Evolutionary conservation across 768 basidiomycete genomes (phyloP).

Genomic region (Termitomyces sp.): DNA sequence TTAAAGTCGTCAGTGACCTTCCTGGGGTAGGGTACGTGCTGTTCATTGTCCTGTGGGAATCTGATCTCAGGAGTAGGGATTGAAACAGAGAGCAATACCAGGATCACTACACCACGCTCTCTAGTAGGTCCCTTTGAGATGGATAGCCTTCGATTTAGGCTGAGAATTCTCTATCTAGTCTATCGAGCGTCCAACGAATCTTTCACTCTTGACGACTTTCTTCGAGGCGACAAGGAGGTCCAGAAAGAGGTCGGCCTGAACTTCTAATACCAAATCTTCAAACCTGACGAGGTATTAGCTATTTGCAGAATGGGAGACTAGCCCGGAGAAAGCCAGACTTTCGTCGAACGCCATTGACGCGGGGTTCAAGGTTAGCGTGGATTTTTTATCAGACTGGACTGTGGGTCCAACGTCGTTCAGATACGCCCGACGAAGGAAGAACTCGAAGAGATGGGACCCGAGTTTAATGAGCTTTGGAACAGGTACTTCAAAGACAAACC

Average conservation of each 20-base stretch:
- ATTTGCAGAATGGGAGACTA: conserved; percentile 60
- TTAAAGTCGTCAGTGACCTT: conserved; percentile 63
- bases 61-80: background rate
- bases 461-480: conserved; percentile 65
- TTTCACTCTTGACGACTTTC: conserved; percentile 60
- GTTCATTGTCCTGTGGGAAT: background rate
- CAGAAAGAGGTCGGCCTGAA: conserved; percentile 42
- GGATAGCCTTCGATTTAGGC: background rate
- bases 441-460: conserved; percentile 73
- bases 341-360: conserved; percentile 72
- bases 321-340: conserved; percentile 61
- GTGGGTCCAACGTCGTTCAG: conserved; percentile 20
- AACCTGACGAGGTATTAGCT: conserved; percentile 24
- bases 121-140: conserved; percentile 30
- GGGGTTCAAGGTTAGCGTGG: conserved; percentile 52
- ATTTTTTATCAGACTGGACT: background rate
- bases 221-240: conserved; percentile 55
- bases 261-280: background rate
- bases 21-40: conserved; percentile 58
- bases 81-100: conserved; percentile 57
- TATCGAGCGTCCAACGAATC: conserved; percentile 65
- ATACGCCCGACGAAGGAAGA: conserved; percentile 67
- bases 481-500: conserved; percentile 76
- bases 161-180: conserved; percentile 26
- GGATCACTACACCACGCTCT: conserved; percentile 69